A percentile compares a stretch with the other conserved stretches of the same genome.
These are phyloP conservation scores for Brasenia schreberi DNA, from an alignment of 164 flowering plant genomes.

Conservation along the genomic window DNA sequence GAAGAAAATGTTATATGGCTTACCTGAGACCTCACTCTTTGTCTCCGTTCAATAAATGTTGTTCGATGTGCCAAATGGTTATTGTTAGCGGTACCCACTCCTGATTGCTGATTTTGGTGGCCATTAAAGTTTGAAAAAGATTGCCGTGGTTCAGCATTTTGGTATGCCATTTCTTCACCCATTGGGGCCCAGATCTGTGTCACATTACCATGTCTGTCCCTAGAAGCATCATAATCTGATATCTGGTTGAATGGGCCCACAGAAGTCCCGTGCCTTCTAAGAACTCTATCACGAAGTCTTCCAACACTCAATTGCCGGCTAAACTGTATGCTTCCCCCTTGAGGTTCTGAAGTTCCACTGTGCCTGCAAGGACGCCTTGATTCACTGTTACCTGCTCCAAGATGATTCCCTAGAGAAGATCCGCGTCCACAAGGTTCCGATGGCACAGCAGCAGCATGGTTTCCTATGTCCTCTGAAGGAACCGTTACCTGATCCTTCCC, in stretches of 20 bases:
- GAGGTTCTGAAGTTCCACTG: slow-evolving; percentile 52
- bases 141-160: slow-evolving; percentile 13
- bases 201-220: slow-evolving; percentile 24
- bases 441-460: slow-evolving; percentile 12
- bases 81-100: slow-evolving; percentile 50
- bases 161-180: slow-evolving; percentile 16
- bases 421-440: slow-evolving; percentile 12
- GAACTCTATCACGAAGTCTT: slow-evolving; percentile 93
- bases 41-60: slow-evolving; percentile 72
- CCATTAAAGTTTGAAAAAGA: slow-evolving; percentile 25
- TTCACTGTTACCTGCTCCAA: slow-evolving; percentile 24
- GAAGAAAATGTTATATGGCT: slow-evolving; percentile 8
- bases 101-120: slow-evolving; percentile 35
- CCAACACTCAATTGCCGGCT: slow-evolving; percentile 90
- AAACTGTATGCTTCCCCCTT: slow-evolving; percentile 65
- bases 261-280: slow-evolving; percentile 58
- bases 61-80: slow-evolving; percentile 67
- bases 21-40: slow-evolving; percentile 97
- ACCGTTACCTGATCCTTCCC: slow-evolving; percentile 10
- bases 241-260: slow-evolving; percentile 39
- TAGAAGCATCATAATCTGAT: slow-evolving; percentile 38
- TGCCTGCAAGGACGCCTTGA: slow-evolving; percentile 34
- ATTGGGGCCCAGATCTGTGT: slow-evolving; percentile 16
- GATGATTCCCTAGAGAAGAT: slow-evolving; percentile 19
- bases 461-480: slow-evolving; percentile 9